phyloP scores from a whole-genome alignment of 495 filamentous ascomycete species.

The Hyaloscypha finlandica region DNA sequence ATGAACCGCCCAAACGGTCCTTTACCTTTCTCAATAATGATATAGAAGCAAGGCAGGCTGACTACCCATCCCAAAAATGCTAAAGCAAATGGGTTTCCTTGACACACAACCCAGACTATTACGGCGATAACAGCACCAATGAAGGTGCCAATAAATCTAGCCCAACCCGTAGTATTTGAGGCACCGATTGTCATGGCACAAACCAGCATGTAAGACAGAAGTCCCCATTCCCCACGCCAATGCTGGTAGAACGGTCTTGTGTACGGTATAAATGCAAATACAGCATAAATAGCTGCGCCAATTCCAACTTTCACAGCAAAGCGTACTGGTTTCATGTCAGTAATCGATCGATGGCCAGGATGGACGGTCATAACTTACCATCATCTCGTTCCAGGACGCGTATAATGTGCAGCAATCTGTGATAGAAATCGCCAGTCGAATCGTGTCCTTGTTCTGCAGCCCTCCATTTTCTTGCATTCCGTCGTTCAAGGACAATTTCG shows the following conservation, averaged over 20 bases:
- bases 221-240: slow-evolving; percentile 96
- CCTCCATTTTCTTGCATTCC: slow-evolving; percentile 46
- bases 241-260: slow-evolving; percentile 80
- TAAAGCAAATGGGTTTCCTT: slow-evolving; percentile 71
- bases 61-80: slow-evolving; percentile 79
- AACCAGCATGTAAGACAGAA: slow-evolving; percentile 96
- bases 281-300: slow-evolving; percentile 82
- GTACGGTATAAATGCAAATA: slow-evolving; percentile 78
- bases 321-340: slow-evolving; percentile 42
- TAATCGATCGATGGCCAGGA: slow-evolving; percentile 8
- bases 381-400: slow-evolving; percentile 52
- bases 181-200: slow-evolving; percentile 97
- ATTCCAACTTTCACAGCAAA: slow-evolving; percentile 93
- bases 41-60: slow-evolving; percentile 79
- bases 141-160: slow-evolving; percentile 86
- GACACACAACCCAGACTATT: slow-evolving; percentile 71
- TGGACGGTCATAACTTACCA: slow-evolving; percentile 37
- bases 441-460: slow-evolving; percentile 36
- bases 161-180: slow-evolving; percentile 85
- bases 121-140: slow-evolving; percentile 77
- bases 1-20: slow-evolving; percentile 92
- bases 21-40: slow-evolving; percentile 81
- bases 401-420: slow-evolving; percentile 39
- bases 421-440: slow-evolving; percentile 41
- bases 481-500: slow-evolving; percentile 44